Evolutionary conservation across 345 rosid genomes (phyloP).

Genomic region (Streptanthus diversifolius): DNA sequence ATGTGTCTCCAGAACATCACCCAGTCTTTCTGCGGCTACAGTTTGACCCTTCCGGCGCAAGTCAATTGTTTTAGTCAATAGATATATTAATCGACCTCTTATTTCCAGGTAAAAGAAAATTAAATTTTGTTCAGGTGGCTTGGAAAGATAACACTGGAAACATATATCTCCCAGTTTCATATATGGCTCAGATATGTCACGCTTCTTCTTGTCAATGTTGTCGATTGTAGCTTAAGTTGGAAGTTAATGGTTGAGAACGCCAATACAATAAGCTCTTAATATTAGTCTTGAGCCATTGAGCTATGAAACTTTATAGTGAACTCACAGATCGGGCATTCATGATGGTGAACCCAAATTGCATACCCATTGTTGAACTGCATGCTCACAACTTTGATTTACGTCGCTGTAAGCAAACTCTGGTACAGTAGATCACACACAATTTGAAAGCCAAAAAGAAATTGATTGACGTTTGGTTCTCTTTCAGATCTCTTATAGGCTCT

Average conservation of each 20-base stretch:
- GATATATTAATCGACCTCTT: neutral
- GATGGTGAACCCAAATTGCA: slow-evolving; percentile 87
- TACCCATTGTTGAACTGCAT: slow-evolving; percentile 90
- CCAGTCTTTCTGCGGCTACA: slow-evolving; percentile 80
- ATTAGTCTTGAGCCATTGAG: neutral
- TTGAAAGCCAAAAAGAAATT: neutral
- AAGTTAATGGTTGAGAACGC: slow-evolving; percentile 5
- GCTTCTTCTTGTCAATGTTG: slow-evolving; percentile 1
- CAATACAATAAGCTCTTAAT: neutral
- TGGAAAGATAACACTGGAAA: slow-evolving; percentile 86
- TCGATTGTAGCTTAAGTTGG: neutral
- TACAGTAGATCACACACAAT: neutral
- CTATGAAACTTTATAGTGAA: neutral
- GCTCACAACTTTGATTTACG: slow-evolving; percentile 78
- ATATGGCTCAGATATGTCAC: slow-evolving; percentile 87
- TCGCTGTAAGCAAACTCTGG: slow-evolving; percentile 57
- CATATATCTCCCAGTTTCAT: slow-evolving; percentile 87
- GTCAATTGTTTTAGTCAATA: slow-evolving; percentile 32
- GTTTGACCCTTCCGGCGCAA: slow-evolving; percentile 90
- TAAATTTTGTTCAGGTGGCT: slow-evolving; percentile 57
- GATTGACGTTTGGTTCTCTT: slow-evolving; percentile 23
- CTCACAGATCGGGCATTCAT: slow-evolving; percentile 74
- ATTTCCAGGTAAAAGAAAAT: neutral
- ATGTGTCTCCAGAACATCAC: slow-evolving; percentile 84
- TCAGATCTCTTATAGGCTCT: slow-evolving; percentile 88